A percentile compares a stretch with the other conserved stretches of the same genome.
These are phyloP conservation scores for Xylaria nigripes DNA, from an alignment of 495 filamentous ascomycete species.

Conservation along the genomic window DNA sequence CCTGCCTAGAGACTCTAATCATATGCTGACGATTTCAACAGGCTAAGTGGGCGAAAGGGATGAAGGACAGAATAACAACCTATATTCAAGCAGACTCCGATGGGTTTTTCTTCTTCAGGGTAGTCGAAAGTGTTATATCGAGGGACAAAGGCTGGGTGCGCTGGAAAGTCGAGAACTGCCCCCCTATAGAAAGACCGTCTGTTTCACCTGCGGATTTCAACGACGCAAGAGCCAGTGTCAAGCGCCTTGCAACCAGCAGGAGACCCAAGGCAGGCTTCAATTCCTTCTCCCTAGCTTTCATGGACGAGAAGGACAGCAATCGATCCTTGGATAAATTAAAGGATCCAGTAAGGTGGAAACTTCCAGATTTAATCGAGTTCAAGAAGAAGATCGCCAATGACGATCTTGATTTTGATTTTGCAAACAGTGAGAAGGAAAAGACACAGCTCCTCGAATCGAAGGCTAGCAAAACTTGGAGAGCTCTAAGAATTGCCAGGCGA, in stretches of 20 bases:
- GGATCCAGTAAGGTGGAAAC: conserved; percentile 33
- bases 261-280: conserved; percentile 60
- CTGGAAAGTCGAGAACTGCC: conserved; percentile 94
- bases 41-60: conserved; percentile 70
- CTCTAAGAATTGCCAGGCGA: conserved; percentile 66
- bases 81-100: conserved; percentile 72
- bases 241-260: conserved; percentile 57
- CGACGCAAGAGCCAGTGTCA: conserved; percentile 54
- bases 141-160: conserved; percentile 97
- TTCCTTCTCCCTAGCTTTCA: conserved; percentile 64
- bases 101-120: conserved; percentile 87
- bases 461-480: conserved; percentile 81
- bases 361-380: conserved; percentile 41
- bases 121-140: conserved; percentile 90
- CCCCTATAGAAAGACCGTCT: conserved; percentile 67
- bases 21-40: conserved; percentile 10
- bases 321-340: conserved; percentile 43
- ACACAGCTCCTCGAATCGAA: conserved; percentile 57
- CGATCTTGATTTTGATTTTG: conserved; percentile 78
- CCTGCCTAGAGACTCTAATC: neutral
- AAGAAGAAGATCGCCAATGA: conserved; percentile 56
- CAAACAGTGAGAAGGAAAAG: conserved; percentile 61
- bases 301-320: conserved; percentile 52
- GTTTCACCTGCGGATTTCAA: conserved; percentile 57
- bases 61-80: conserved; percentile 61